These are phyloP conservation scores for Phytophthora melonis DNA, from an alignment of 352 stramenopile genomes.

Conservation along the genomic window DNA sequence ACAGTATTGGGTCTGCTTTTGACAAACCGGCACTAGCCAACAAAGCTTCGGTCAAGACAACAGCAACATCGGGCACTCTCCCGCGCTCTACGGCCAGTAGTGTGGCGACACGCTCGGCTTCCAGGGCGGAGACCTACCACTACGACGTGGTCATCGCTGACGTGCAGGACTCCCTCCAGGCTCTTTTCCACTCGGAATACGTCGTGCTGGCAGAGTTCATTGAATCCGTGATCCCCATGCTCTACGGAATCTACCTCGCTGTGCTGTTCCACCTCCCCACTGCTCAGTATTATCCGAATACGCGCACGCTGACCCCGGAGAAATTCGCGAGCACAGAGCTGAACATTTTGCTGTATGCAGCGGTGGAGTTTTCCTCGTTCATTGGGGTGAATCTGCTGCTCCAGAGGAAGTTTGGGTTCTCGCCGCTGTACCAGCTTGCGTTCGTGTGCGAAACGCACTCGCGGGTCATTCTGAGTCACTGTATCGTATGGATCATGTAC, in stretches of 20 bases:
- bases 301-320: conserved; percentile 6
- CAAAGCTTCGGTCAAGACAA: neutral
- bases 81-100: neutral
- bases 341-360: conserved; percentile 28
- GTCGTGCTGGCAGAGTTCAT: conserved; percentile 49
- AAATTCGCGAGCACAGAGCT: conserved; percentile 10
- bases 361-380: conserved; percentile 31
- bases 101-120: neutral
- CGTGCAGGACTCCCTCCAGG: conserved; percentile 26
- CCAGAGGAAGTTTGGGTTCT: conserved; percentile 24
- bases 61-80: neutral
- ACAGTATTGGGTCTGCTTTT: neutral
- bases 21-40: neutral
- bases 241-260: conserved; percentile 36
- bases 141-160: neutral
- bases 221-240: conserved; percentile 43
- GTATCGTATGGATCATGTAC: conserved; percentile 41
- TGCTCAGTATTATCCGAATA: conserved; percentile 29
- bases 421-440: conserved; percentile 37
- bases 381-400: conserved; percentile 10
- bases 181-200: conserved; percentile 52
- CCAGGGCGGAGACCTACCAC: neutral
- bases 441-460: conserved; percentile 52
- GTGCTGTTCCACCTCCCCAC: conserved; percentile 41
- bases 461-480: conserved; percentile 27